Evolutionary conservation across 2,329 filamentous ascomycete species (phyloP), one percentile per base, ranked within the genome.

Genomic region (Arthrobotrys conoides): DNA sequence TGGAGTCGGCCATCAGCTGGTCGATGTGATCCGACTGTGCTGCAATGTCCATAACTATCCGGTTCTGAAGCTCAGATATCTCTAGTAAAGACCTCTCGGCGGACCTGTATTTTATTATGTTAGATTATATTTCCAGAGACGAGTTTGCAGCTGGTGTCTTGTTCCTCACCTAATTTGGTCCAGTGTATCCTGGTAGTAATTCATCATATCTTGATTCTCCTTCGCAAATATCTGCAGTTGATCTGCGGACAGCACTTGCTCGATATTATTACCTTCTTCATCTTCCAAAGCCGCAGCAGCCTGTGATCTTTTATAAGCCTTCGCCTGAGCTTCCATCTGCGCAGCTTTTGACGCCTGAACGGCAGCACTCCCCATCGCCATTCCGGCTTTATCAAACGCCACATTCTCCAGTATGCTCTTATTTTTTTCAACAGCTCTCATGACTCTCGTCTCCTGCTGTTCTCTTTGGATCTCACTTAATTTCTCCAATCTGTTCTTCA

Each of bases 191-290:
- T 97, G 93, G 84, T 96, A 97, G 85, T 97, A 93, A 84, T 92
- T 92, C 82, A 98, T 88, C 91, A 99, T 94, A 80, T 93, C 91
- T 84, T 94, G 91, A 83, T 98, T 97, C 83, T 96, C 94, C 85
- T 93, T 89, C 81, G 95, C 94, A 85, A 99, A 98, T 83, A 97
- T 89, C 84, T 97, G 95, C 66, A 96, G 86, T 84, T 98, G 95
- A 83, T 97, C 94, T 22, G 90, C 88, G 18, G 92, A 93, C 79
- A 97, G 86, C 80, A 90, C 89, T 49, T 89, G 85, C 64, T 85
- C 82, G 59, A 80, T 75, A 51, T 76, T 79, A 64, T 78, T 61
- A 77, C 82, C 82, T 41, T 81, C 80, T 71, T 81, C 76, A 78
- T 82, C 81, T 55, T 81, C 80, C 12, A 80, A 68, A 49, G 81